These are phyloP conservation scores for Sclerotinia borealis DNA, from an alignment of 2,329 filamentous ascomycete species.

Conservation along the genomic window DNA sequence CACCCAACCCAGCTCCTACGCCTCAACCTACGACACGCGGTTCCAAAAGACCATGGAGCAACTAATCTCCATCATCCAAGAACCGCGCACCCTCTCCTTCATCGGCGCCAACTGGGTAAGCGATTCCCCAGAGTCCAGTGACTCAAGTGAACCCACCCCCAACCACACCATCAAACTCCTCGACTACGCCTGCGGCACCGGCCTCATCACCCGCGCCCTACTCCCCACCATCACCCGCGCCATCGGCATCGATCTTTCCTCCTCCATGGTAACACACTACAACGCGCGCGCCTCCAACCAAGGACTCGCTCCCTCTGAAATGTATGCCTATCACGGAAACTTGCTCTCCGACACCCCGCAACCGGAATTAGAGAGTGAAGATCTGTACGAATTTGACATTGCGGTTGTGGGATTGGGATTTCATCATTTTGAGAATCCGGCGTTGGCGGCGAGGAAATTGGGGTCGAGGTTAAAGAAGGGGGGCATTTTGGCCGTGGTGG, in stretches of 20 bases:
- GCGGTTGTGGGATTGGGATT: slow-evolving; percentile 57
- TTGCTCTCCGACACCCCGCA: slow-evolving; percentile 35
- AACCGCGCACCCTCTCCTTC: slow-evolving; percentile 46
- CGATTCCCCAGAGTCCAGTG: background rate
- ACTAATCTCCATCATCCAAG: slow-evolving; percentile 49
- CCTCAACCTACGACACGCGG: slow-evolving; percentile 50
- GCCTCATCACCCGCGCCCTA: slow-evolving; percentile 42
- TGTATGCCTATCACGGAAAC: slow-evolving; percentile 53
- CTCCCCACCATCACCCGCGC: slow-evolving; percentile 56
- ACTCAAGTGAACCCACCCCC: background rate
- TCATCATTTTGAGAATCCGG: slow-evolving; percentile 63
- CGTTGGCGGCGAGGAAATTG: slow-evolving; percentile 51
- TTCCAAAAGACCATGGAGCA: slow-evolving; percentile 47
- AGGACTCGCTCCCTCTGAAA: slow-evolving; percentile 46
- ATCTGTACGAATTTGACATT: slow-evolving; percentile 65
- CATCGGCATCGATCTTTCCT: slow-evolving; percentile 63
- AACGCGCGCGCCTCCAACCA: slow-evolving; percentile 54
- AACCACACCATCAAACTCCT: slow-evolving; percentile 38
- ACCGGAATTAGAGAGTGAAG: slow-evolving; percentile 18
- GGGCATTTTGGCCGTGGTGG: slow-evolving; percentile 61
- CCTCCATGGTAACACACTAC: slow-evolving; percentile 63
- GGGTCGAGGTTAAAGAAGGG: slow-evolving; percentile 57
- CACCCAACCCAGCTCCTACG: slow-evolving; percentile 37
- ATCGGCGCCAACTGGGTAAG: slow-evolving; percentile 52
- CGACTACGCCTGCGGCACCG: slow-evolving; percentile 73